Evolutionary conservation across 805 yeast genomes (phyloP).

Genomic region (Candida hispaniensis): DNA sequence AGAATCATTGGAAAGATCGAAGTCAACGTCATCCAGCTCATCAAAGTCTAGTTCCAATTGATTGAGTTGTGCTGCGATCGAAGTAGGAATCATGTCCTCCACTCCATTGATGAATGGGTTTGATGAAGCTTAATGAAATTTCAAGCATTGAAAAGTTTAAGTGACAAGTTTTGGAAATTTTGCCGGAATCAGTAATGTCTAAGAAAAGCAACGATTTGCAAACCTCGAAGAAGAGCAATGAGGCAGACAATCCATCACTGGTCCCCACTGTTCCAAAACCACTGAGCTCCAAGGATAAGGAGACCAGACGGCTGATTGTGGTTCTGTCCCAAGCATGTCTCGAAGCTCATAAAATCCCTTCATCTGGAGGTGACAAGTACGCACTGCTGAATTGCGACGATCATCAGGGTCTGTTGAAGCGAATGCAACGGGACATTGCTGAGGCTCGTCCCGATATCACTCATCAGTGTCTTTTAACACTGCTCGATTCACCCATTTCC

Average conservation of each 20-base stretch:
- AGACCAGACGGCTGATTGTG: conserved; percentile 77
- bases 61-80: conserved; percentile 11
- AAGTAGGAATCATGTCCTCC: conserved; percentile 8
- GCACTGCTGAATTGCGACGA: conserved; percentile 95
- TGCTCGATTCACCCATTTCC: conserved; percentile 94
- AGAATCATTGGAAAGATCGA: no score
- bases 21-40: no score
- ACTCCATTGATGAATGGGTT: conserved; percentile 14
- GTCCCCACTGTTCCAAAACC: conserved; percentile 83
- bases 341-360: conserved; percentile 78
- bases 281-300: conserved; percentile 73
- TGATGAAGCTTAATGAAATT: background rate
- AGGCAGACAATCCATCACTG: conserved; percentile 46
- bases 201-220: conserved; percentile 29
- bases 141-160: conserved; percentile 14
- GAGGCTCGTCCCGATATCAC: conserved; percentile 99
- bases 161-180: conserved; percentile 20
- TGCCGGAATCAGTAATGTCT: conserved; percentile 41
- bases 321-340: conserved; percentile 94
- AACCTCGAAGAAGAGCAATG: conserved; percentile 20
- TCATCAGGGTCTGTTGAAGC: conserved; percentile 89
- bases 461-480: conserved; percentile 89
- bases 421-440: conserved; percentile 94
- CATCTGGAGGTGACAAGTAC: conserved; percentile 81
- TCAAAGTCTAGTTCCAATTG: conserved; percentile 10